Evolutionary conservation across 176 grass and related monocot genomes (phyloP).

Genomic region (Cenchrus fungigraminus): DNA sequence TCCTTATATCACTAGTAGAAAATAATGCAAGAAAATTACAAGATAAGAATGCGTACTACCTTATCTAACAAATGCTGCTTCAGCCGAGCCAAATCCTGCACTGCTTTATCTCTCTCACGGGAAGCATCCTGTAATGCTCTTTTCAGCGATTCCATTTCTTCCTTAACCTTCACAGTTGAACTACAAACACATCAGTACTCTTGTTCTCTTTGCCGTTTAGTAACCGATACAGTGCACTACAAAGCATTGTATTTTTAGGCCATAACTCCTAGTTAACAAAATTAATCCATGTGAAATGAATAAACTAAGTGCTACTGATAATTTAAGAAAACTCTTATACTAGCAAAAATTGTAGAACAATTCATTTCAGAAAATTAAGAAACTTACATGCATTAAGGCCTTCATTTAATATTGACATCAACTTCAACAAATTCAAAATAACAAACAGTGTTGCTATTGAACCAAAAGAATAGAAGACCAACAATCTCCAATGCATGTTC

Average conservation of each 20-base stretch:
- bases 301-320: neutral
- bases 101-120: conserved; percentile 72
- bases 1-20: conserved; percentile 10
- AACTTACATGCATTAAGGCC: neutral
- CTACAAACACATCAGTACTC: conserved; percentile 56
- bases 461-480: neutral
- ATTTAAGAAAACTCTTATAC: conserved; percentile 7
- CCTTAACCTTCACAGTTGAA: conserved; percentile 70
- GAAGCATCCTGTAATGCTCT: conserved; percentile 53
- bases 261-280: conserved; percentile 19
- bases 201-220: conserved; percentile 39
- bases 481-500: conserved; percentile 14
- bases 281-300: conserved; percentile 26
- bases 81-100: conserved; percentile 84
- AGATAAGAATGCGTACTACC: conserved; percentile 41
- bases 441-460: neutral
- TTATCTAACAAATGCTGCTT: conserved; percentile 98
- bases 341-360: conserved; percentile 25
- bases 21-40: neutral
- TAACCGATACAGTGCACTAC: neutral
- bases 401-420: neutral
- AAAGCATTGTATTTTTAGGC: conserved; percentile 2
- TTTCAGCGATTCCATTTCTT: conserved; percentile 75
- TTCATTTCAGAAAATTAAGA: conserved; percentile 2
- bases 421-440: conserved; percentile 16